These are phyloP conservation scores for Thalassiosira sp. DNA, from an alignment of 352 stramenopile species.

Conservation along the genomic window DNA sequence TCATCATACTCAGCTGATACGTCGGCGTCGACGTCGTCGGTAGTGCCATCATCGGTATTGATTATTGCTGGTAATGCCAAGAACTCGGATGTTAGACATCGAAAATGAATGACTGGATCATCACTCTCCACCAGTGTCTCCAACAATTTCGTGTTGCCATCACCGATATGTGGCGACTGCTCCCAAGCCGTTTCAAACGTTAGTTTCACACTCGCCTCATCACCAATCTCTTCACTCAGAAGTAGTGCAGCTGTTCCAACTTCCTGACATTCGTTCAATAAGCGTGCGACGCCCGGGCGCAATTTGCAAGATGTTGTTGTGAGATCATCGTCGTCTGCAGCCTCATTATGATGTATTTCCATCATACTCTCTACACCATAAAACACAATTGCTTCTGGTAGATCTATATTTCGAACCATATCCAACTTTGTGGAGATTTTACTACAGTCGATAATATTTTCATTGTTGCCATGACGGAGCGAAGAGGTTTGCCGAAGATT, in stretches of 20 bases:
- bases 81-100: constrained; percentile 23
- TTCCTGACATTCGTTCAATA: constrained; percentile 70
- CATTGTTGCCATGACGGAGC: no score
- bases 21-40: not conserved
- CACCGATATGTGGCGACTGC: not conserved
- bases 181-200: constrained; percentile 32
- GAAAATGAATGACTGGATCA: constrained; percentile 30
- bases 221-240: constrained; percentile 25
- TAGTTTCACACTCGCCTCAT: constrained; percentile 11
- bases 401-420: constrained; percentile 80
- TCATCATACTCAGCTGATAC: constrained; percentile 18
- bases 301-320: constrained; percentile 30
- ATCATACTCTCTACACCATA: constrained; percentile 61
- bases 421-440: no score
- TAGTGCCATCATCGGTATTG: constrained; percentile 1
- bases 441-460: no score
- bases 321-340: constrained; percentile 1
- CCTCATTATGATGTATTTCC: constrained; percentile 11
- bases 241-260: constrained; percentile 62
- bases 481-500: no score
- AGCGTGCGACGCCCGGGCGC: constrained; percentile 42
- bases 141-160: not conserved
- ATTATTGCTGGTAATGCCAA: not conserved
- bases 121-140: constrained; percentile 1
- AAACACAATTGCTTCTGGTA: constrained; percentile 73